Evolutionary conservation across 2,329 filamentous ascomycete genomes (phyloP), one percentile per base, ranked within the genome.

Genomic region (Penicillium glabrum): DNA sequence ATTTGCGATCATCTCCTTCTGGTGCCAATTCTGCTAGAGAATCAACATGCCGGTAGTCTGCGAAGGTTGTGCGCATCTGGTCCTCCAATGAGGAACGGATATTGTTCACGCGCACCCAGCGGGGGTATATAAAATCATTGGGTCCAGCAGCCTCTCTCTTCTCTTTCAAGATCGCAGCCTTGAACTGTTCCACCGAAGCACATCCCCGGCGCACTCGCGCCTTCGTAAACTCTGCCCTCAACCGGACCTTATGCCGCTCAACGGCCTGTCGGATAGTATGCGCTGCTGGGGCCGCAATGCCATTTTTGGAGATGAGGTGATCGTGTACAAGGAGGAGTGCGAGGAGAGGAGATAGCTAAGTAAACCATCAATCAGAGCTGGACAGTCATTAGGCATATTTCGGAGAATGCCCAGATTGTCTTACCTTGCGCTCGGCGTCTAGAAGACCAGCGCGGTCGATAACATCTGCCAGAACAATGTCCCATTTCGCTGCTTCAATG

Each of bases 401-500:
- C 50, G 46, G 41, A 16, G 48, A 46, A 39, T 35, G 27, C 27
- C 39, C 7, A 14, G 5, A 5, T 46, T 33, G 24, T 33, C 77
- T 63, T 72, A 95, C 93, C 86, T 96, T 96, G 62, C 86, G 88
- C 79, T 99, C 95, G 10, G 87, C 77, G n/a, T 83, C 82, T 35
- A 98, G 77, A 35, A 98, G 77, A 3, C 86, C 88, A 1, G 91
- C 84, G 62, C 83, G 86, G 65, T 97, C 91, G 69, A 99, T 86
- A n/a, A 97, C 88, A 69, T 96, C 92, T 68, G 91, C 91, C 47
- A 99, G 77, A 3, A 97, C 82, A 3, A 80, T 73, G 66, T 93
- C 95, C 91, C 93, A 97, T 86, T 96, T 98, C 64, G 89, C 87
- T 1, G 90, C 87, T 75, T 98, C 93, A 23, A 89, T 84, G 23